Conservation (phyloP, 371 early-diverging fungal genomes). For the Lichtheimia hyalospora region DNA sequence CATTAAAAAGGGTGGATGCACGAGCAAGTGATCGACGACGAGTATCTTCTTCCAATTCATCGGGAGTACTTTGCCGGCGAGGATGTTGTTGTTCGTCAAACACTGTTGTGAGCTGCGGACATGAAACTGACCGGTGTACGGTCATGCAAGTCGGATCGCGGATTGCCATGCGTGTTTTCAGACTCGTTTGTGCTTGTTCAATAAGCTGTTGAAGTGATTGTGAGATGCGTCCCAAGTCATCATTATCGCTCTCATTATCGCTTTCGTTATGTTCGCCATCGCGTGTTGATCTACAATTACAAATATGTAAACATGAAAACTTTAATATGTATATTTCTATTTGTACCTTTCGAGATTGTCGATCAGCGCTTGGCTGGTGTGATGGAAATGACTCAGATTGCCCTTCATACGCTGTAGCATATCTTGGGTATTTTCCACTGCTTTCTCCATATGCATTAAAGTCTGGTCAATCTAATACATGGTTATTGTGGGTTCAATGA, state of each 20-base stretch:
- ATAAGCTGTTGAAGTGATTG: conserved; percentile 9
- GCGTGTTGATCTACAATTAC: neutral
- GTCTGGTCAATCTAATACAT: conserved; percentile 1
- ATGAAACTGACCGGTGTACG: conserved; percentile 10
- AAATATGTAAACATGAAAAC: no score
- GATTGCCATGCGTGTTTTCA: conserved; percentile 7
- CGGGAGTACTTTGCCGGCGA: neutral
- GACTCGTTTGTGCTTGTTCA: conserved; percentile 14
- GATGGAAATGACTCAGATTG: neutral
- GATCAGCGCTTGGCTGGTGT: neutral
- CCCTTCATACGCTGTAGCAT: conserved; percentile 7
- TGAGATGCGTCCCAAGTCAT: conserved; percentile 1
- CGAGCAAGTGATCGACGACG: neutral
- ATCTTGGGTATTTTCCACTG: conserved; percentile 6
- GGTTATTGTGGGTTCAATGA: neutral
- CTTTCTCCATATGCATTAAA: conserved; percentile 6
- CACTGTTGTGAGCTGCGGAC: conserved; percentile 6
- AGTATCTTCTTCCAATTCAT: neutral
- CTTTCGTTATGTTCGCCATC: neutral
- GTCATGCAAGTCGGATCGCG: conserved; percentile 12
- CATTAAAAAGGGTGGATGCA: neutral
- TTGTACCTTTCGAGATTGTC: conserved; percentile 1
- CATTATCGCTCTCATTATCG: neutral
- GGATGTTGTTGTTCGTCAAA: conserved; percentile 5
- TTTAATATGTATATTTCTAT: neutral